A percentile compares a stretch with the other conserved stretches of the same genome.
Conservation (phyloP, 345 rosid species). For the Carallia brachiata region DNA sequence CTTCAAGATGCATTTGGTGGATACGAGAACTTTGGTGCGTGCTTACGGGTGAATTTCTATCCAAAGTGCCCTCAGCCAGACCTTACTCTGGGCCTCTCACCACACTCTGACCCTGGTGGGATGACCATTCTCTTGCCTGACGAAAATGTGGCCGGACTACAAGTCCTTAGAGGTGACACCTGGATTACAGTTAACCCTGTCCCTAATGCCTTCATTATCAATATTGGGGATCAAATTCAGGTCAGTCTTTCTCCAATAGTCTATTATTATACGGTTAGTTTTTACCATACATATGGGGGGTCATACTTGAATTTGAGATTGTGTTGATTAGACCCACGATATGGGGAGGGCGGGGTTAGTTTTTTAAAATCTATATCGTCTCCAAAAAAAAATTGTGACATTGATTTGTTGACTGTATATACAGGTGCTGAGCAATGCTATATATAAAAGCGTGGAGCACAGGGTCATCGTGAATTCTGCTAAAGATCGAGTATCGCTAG, state of each 20-base stretch:
- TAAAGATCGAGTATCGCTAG: conserved; percentile 29
- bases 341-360: too few relatives aligned
- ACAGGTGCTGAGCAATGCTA: conserved; percentile 27
- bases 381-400: too few relatives aligned
- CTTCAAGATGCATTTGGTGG: conserved; percentile 29
- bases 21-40: conserved; percentile 22
- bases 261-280: neutral
- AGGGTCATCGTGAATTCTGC: conserved; percentile 29
- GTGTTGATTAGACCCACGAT: too few relatives aligned
- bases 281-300: too few relatives aligned
- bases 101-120: conserved; percentile 35
- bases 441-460: conserved; percentile 32
- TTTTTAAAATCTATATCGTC: neutral
- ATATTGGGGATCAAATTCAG: conserved; percentile 36
- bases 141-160: conserved; percentile 29
- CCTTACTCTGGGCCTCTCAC: conserved; percentile 30
- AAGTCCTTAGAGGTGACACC: conserved; percentile 13
- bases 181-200: conserved; percentile 29
- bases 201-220: conserved; percentile 28
- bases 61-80: conserved; percentile 36
- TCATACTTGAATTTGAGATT: too few relatives aligned
- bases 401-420: neutral
- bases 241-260: neutral
- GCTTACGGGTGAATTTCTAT: conserved; percentile 30
- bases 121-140: conserved; percentile 34